These are phyloP conservation scores for Hypoxylon sp. DNA, from an alignment of 2,329 filamentous ascomycete species.

Conservation along the genomic window DNA sequence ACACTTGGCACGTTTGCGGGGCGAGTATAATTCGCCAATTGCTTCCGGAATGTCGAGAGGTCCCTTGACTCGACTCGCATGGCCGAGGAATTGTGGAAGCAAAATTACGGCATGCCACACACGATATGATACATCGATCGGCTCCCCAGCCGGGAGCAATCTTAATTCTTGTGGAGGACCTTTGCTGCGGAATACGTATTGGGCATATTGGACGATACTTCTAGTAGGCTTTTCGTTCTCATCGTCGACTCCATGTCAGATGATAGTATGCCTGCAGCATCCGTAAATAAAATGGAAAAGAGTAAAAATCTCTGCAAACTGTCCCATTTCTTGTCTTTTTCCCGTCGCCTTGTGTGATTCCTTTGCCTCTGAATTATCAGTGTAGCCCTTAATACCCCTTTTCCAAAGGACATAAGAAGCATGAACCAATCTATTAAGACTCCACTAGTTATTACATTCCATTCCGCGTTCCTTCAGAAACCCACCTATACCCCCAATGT, in stretches of 20 bases:
- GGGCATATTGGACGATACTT: slow-evolving; percentile 40
- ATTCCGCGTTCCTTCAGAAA: slow-evolving; percentile 21
- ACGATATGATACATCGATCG: slow-evolving; percentile 42
- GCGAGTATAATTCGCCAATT: slow-evolving; percentile 33
- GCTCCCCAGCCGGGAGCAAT: slow-evolving; percentile 35
- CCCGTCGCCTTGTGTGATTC: slow-evolving; percentile 8
- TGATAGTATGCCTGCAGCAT: slow-evolving; percentile 40
- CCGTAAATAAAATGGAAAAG: slow-evolving; percentile 46
- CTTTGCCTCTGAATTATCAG: background rate
- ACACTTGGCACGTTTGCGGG: slow-evolving; percentile 23
- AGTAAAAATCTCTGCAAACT: slow-evolving; percentile 44
- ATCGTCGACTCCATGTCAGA: slow-evolving; percentile 28
- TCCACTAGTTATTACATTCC: slow-evolving; percentile 18
- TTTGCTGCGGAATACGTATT: slow-evolving; percentile 42
- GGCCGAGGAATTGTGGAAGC: slow-evolving; percentile 39
- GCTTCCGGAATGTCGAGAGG: slow-evolving; percentile 36
- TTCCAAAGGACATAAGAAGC: slow-evolving; percentile 4
- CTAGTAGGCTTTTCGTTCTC: slow-evolving; percentile 38
- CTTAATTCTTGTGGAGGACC: slow-evolving; percentile 50
- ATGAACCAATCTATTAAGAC: slow-evolving; percentile 16
- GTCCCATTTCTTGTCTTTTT: background rate
- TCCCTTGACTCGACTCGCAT: slow-evolving; percentile 25
- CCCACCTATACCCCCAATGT: slow-evolving; percentile 23
- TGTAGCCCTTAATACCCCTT: slow-evolving; percentile 5
- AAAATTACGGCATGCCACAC: slow-evolving; percentile 37